phyloP scores from a whole-genome alignment of 140 eudicot genomes.

The Ambrosia hybrid region DNA sequence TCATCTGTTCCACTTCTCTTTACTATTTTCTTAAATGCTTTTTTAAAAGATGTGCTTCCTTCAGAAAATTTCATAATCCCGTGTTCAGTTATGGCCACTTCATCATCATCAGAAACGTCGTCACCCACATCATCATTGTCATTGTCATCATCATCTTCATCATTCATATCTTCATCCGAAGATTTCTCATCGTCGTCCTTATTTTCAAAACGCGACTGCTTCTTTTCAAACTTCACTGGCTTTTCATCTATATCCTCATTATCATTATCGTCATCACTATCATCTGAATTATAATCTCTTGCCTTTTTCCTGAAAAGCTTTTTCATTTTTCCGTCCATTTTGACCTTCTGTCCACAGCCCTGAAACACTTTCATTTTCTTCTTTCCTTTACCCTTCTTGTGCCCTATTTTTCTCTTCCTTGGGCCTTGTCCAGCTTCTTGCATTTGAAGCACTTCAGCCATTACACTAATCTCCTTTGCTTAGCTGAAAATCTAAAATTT shows the following conservation, averaged over 20 bases:
- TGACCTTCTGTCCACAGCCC: slow-evolving; percentile 50
- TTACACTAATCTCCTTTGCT: slow-evolving; percentile 9
- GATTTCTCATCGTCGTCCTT: slow-evolving; percentile 31
- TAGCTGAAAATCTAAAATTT: neutral
- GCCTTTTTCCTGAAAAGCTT: slow-evolving; percentile 60
- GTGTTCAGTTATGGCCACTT: slow-evolving; percentile 52
- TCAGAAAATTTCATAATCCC: slow-evolving; percentile 71
- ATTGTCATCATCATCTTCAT: slow-evolving; percentile 12
- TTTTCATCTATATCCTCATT: slow-evolving; percentile 36
- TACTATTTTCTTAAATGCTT: slow-evolving; percentile 69
- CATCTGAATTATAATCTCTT: slow-evolving; percentile 78
- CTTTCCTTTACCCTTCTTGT: slow-evolving; percentile 55
- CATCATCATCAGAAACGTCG: slow-evolving; percentile 57
- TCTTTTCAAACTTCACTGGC: slow-evolving; percentile 25
- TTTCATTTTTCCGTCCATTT: slow-evolving; percentile 51
- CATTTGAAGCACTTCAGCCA: slow-evolving; percentile 46
- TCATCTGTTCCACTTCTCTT: slow-evolving; percentile 66
- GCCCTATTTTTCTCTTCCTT: slow-evolving; percentile 47
- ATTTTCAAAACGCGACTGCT: slow-evolving; percentile 20
- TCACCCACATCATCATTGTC: slow-evolving; percentile 23
- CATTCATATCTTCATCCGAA: slow-evolving; percentile 41
- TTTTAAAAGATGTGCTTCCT: slow-evolving; percentile 68
- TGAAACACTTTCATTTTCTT: slow-evolving; percentile 56
- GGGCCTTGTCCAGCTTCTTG: slow-evolving; percentile 41
- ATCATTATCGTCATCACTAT: slow-evolving; percentile 42